A percentile compares a stretch with the other conserved stretches of the same genome.
Conservation (phyloP, 2,329 filamentous ascomycete genomes). For the Verticillium albo-atrum region DNA sequence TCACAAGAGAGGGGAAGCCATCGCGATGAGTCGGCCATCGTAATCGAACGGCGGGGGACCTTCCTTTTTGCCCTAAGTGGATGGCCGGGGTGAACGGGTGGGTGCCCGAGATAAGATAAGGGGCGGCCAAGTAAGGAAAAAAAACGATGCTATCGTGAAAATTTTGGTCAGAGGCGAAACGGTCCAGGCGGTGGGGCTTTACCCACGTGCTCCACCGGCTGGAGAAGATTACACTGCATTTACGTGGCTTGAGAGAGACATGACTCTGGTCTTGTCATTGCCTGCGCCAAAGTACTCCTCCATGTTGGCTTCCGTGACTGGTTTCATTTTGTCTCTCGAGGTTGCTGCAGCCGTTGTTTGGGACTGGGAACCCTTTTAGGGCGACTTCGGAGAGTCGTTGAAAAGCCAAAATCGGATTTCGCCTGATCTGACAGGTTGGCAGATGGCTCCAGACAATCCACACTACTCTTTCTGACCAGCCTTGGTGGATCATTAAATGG, state of each 20-base stretch:
- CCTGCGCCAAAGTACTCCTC: too few relatives aligned
- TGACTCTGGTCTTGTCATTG: not conserved
- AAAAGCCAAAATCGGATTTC: too few relatives aligned
- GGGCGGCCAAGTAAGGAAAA: not conserved
- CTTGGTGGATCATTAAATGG: too few relatives aligned
- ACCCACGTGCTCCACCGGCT: not conserved
- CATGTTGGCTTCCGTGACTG: not conserved
- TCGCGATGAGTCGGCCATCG: not conserved
- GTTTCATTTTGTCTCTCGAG: not conserved
- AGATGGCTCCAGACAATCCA: not conserved
- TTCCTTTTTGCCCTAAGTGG: not conserved
- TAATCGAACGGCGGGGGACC: not conserved
- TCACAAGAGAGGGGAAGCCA: not conserved
- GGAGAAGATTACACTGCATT: not conserved
- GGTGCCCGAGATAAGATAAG: not conserved
- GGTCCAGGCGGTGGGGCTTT: not conserved
- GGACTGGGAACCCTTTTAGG: too few relatives aligned
- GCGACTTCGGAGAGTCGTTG: too few relatives aligned
- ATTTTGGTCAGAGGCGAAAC: not conserved
- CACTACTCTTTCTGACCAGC: not conserved
- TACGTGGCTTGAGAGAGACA: not conserved
- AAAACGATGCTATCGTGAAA: not conserved
- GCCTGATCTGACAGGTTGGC: not conserved
- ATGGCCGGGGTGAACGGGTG: not conserved
- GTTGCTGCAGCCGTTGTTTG: not conserved